Evolutionary conservation across 352 stramenopile species (phyloP).

Genomic region (Pythium coloratum): DNA sequence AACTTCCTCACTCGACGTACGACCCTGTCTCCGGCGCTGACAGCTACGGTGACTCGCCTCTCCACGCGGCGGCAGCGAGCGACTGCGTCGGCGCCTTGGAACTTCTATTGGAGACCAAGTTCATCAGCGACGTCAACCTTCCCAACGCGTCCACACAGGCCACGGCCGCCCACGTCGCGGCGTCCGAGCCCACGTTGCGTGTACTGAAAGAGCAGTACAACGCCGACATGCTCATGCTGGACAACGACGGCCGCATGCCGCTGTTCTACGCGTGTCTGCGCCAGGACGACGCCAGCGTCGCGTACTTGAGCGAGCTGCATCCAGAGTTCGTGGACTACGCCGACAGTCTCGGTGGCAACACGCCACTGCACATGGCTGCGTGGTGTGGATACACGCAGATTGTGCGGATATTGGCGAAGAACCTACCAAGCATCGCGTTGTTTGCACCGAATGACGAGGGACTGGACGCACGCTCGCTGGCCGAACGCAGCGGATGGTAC

Average conservation of each 20-base stretch:
- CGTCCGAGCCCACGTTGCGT: conserved; percentile 33
- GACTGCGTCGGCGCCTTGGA: conserved; percentile 31
- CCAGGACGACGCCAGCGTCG: conserved; percentile 48
- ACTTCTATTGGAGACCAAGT: conserved; percentile 43
- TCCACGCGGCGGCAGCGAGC: conserved; percentile 56
- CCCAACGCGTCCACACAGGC: conserved; percentile 38
- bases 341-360: conserved; percentile 56
- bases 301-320: conserved; percentile 47
- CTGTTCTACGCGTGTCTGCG: conserved; percentile 61
- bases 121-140: conserved; percentile 40
- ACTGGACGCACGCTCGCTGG: conserved; percentile 43
- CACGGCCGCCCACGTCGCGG: conserved; percentile 46
- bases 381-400: conserved; percentile 41
- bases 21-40: conserved; percentile 28
- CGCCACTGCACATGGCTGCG: conserved; percentile 58
- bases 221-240: conserved; percentile 54
- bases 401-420: conserved; percentile 36
- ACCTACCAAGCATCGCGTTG: conserved; percentile 46
- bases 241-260: conserved; percentile 59
- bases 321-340: conserved; percentile 74
- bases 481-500: conserved; percentile 30
- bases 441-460: conserved; percentile 57
- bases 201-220: conserved; percentile 41
- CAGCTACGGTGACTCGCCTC: conserved; percentile 55
- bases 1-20: conserved; percentile 8